These are phyloP conservation scores for Lachancea mirantina DNA, from an alignment of 805 yeast species.

Conservation along the genomic window DNA sequence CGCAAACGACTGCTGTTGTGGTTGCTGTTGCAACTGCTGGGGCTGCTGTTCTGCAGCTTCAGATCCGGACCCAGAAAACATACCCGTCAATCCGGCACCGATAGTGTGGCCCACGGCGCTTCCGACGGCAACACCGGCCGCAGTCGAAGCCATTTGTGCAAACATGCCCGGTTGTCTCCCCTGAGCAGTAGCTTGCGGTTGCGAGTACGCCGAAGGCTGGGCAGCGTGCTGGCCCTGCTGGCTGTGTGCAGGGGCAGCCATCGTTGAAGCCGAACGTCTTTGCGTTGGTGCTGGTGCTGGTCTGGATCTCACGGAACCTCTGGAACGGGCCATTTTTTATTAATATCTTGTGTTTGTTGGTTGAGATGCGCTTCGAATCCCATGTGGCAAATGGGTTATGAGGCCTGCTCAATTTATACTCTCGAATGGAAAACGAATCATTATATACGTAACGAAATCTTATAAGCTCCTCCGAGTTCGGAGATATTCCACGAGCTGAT, in stretches of 20 bases:
- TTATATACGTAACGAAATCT: too few species aligned
- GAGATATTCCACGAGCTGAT: too few species aligned
- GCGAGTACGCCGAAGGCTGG: constrained; percentile 36
- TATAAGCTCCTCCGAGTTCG: too few species aligned
- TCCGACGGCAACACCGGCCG: constrained; percentile 99
- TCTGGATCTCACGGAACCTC: constrained; percentile 39
- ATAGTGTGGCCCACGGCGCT: constrained; percentile 94
- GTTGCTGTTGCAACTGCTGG: constrained; percentile 32
- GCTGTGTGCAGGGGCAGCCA: constrained; percentile 53
- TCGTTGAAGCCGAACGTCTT: constrained; percentile 68
- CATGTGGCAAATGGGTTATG: too few species aligned
- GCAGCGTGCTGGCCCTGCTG: constrained; percentile 29
- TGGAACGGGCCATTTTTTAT: constrained; percentile 39
- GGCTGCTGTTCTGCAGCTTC: constrained; percentile 42
- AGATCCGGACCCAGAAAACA: constrained; percentile 72
- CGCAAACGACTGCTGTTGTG: constrained; percentile 26
- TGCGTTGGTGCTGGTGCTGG: constrained; percentile 42
- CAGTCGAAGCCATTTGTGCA: constrained; percentile 97
- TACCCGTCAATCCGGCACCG: constrained; percentile 86
- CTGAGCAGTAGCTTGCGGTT: constrained; percentile 43
- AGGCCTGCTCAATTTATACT: too few species aligned
- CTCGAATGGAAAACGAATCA: too few species aligned
- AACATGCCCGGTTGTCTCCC: constrained; percentile 77
- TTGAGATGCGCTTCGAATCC: neutral
- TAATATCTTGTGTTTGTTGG: neutral